Evolutionary conservation across 371 early-diverging fungal genomes (phyloP).

Genomic region (Mortierella sp.): DNA sequence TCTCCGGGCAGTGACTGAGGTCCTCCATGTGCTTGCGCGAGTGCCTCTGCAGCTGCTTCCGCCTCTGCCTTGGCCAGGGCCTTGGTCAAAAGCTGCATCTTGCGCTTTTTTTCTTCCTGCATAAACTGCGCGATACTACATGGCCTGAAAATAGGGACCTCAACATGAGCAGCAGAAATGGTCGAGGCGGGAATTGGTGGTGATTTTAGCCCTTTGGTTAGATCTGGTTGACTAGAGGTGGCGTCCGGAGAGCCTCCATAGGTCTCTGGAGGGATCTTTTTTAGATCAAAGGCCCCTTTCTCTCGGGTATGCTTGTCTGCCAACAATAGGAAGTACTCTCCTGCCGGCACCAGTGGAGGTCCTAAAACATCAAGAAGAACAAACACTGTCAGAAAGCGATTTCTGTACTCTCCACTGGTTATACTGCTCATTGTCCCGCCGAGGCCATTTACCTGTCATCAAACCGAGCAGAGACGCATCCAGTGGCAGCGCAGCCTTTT

Average conservation of each 20-base stretch:
- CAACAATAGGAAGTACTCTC: slow-evolving; percentile 45
- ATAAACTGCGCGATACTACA: slow-evolving; percentile 44
- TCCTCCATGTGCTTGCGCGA: slow-evolving; percentile 11
- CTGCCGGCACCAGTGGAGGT: slow-evolving; percentile 37
- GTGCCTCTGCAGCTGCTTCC: slow-evolving; percentile 21
- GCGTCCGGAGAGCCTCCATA: slow-evolving; percentile 24
- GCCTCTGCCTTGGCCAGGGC: slow-evolving; percentile 42
- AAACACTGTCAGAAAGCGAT: neutral
- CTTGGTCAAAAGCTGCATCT: slow-evolving; percentile 31
- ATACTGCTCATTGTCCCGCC: too few relatives aligned
- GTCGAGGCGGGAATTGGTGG: neutral
- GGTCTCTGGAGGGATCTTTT: slow-evolving; percentile 29
- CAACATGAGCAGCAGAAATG: slow-evolving; percentile 23
- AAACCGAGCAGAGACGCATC: slow-evolving; percentile 17
- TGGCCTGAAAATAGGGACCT: slow-evolving; percentile 43
- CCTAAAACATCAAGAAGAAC: slow-evolving; percentile 4
- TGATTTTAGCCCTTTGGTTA: neutral
- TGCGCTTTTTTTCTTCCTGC: slow-evolving; percentile 49
- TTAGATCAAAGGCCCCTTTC: slow-evolving; percentile 15
- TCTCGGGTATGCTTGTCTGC: slow-evolving; percentile 12
- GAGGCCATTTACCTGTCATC: neutral
- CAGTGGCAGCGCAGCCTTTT: slow-evolving; percentile 20
- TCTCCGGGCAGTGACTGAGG: slow-evolving; percentile 12
- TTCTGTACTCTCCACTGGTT: too few relatives aligned
- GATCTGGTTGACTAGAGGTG: neutral